Evolutionary conservation across 192 early-diverging fungal species (phyloP).

Genomic region (Gigaspora rosea): DNA sequence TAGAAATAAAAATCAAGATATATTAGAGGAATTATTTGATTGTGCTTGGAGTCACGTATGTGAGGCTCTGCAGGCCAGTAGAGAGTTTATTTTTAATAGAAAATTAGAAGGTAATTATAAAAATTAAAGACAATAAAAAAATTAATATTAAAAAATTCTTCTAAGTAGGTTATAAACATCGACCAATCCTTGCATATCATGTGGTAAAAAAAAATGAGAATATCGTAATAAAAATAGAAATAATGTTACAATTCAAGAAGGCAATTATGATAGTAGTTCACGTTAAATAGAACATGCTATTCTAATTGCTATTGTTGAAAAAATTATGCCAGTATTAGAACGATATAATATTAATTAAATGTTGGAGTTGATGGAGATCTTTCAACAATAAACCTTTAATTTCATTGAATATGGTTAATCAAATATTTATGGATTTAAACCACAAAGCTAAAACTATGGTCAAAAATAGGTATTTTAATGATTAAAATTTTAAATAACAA

Average conservation of each 20-base stretch:
- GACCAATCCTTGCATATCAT: not conserved
- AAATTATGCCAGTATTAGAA: not conserved
- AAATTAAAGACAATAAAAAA: not conserved
- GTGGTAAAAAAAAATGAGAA: constrained; percentile 4
- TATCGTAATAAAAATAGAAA: not conserved
- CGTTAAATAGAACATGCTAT: not conserved
- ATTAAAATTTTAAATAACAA: no score
- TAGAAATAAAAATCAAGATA: no score
- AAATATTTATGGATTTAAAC: constrained; percentile 13
- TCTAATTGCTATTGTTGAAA: constrained; percentile 1
- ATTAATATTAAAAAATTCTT: not conserved
- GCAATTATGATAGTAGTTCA: constrained; percentile 13
- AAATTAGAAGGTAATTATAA: not conserved
- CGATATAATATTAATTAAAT: constrained; percentile 18
- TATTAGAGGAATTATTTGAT: not conserved
- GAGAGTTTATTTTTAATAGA: not conserved
- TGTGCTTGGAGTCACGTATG: not conserved
- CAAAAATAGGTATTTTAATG: not conserved
- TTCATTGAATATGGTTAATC: constrained; percentile 5
- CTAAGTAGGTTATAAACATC: not conserved
- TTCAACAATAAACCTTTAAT: not conserved
- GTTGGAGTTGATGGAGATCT: constrained; percentile 5
- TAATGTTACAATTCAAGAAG: constrained; percentile 13
- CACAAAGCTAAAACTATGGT: constrained; percentile 6
- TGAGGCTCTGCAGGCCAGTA: no score